Conservation (phyloP, 225 moss, liverwort and hornwort species). For the Sphagnum contortum region DNA sequence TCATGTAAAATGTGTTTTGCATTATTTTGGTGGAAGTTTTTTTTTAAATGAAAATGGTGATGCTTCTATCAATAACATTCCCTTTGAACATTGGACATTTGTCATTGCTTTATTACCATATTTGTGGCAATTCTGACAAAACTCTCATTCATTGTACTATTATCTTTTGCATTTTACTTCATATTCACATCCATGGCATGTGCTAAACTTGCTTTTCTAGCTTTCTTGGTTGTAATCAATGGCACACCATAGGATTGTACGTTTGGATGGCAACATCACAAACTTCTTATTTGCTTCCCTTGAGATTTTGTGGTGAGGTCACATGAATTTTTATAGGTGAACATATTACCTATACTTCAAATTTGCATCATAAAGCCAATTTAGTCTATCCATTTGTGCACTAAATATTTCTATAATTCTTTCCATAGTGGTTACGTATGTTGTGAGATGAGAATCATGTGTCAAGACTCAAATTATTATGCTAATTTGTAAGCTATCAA, state of each 20-base stretch:
- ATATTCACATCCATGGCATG: slow-evolving; percentile 62
- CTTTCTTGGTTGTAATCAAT: slow-evolving; percentile 67
- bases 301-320: slow-evolving; percentile 64
- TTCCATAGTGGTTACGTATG: no score
- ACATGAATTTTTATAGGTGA: slow-evolving; percentile 77
- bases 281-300: slow-evolving; percentile 59
- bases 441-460: no score
- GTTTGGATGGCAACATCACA: slow-evolving; percentile 39
- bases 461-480: no score
- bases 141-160: slow-evolving; percentile 26
- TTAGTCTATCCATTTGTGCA: no score
- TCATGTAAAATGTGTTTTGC: slow-evolving; percentile 36
- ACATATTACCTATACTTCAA: background rate
- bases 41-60: slow-evolving; percentile 32
- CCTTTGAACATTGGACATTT: slow-evolving; percentile 45
- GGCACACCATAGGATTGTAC: slow-evolving; percentile 50
- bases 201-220: slow-evolving; percentile 35
- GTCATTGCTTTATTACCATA: slow-evolving; percentile 55
- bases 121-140: slow-evolving; percentile 62
- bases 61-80: slow-evolving; percentile 40
- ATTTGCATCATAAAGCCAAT: no score
- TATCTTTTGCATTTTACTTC: slow-evolving; percentile 58
- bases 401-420: no score
- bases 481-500: no score
- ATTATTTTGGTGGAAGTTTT: slow-evolving; percentile 57